Conservation (phyloP, 306 rosid genomes). For the Pachyrhizus erosus region DNA sequence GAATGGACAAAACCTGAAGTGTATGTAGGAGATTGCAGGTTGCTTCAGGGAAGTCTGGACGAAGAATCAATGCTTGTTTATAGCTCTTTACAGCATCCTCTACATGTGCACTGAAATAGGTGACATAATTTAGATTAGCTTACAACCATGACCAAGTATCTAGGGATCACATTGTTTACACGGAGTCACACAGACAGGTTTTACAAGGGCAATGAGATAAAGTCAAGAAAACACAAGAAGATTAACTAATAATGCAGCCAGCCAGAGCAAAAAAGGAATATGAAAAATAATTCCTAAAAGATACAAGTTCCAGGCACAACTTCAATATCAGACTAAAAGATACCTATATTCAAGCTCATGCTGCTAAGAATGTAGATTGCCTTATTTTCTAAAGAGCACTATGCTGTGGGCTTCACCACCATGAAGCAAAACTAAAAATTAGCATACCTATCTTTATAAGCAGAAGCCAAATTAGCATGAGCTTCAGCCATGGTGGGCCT, state of each 20-base stretch:
- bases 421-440: slow-evolving; percentile 2
- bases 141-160: slow-evolving; percentile 5
- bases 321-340: slow-evolving; percentile 1
- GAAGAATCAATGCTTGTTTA: slow-evolving; percentile 79
- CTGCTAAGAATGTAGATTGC: background rate
- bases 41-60: slow-evolving; percentile 97
- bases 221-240: background rate
- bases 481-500: slow-evolving; percentile 98
- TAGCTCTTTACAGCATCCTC: slow-evolving; percentile 94
- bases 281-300: slow-evolving; percentile 6
- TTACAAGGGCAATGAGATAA: background rate
- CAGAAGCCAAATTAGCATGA: slow-evolving; percentile 99
- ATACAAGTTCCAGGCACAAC: background rate
- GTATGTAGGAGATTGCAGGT: slow-evolving; percentile 98
- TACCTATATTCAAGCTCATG: background rate
- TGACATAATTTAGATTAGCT: slow-evolving; percentile 21
- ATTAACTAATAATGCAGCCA: background rate
- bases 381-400: background rate
- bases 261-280: background rate
- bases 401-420: background rate
- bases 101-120: slow-evolving; percentile 80
- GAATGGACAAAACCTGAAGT: slow-evolving; percentile 67
- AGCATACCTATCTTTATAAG: slow-evolving; percentile 90
- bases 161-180: background rate
- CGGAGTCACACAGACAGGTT: background rate